Percentiles rank a stretch among this genome's conserved stretches.
These are phyloP conservation scores for Tolypocladium endophyticum DNA, from an alignment of 2,329 filamentous ascomycete species.

Conservation along the genomic window DNA sequence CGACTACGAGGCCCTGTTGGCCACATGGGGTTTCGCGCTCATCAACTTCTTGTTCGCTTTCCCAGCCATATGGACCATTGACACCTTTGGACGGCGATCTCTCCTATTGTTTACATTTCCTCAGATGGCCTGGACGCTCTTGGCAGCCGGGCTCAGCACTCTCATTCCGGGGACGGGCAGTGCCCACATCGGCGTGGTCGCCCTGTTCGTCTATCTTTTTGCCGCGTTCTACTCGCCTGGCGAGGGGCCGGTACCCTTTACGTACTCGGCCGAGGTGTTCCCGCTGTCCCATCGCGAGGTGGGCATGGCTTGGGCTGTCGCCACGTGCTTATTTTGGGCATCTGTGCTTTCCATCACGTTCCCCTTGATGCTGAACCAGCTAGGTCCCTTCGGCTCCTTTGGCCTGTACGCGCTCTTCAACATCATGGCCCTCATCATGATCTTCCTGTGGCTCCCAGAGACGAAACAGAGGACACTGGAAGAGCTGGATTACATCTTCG, in stretches of 20 bases:
- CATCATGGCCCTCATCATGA: constrained; percentile 41
- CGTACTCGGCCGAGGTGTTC: constrained; percentile 60
- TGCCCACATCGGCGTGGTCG: constrained; percentile 33
- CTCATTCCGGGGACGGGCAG: constrained; percentile 30
- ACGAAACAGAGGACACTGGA: constrained; percentile 46
- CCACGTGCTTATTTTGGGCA: constrained; percentile 52
- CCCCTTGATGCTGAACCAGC: constrained; percentile 39
- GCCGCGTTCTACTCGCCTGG: constrained; percentile 38
- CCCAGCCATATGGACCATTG: constrained; percentile 49
- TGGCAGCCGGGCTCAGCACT: constrained; percentile 37
- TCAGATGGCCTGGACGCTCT: constrained; percentile 29
- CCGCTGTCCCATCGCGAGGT: constrained; percentile 61
- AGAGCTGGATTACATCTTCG: constrained; percentile 50
- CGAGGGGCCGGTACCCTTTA: constrained; percentile 58
- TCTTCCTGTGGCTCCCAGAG: constrained; percentile 47
- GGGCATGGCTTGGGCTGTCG: constrained; percentile 60
- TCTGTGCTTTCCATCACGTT: constrained; percentile 54
- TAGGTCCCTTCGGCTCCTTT: constrained; percentile 39
- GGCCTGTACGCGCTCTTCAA: constrained; percentile 46
- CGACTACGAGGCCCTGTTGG: constrained; percentile 45
- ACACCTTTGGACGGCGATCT: constrained; percentile 43
- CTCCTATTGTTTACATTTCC: constrained; percentile 33
- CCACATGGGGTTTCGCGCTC: constrained; percentile 47
- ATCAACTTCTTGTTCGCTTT: constrained; percentile 49
- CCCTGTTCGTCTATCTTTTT: constrained; percentile 47